These are phyloP conservation scores for Ophiosphaerella korrae DNA, from an alignment of 2,329 filamentous ascomycete genomes.

Conservation along the genomic window DNA sequence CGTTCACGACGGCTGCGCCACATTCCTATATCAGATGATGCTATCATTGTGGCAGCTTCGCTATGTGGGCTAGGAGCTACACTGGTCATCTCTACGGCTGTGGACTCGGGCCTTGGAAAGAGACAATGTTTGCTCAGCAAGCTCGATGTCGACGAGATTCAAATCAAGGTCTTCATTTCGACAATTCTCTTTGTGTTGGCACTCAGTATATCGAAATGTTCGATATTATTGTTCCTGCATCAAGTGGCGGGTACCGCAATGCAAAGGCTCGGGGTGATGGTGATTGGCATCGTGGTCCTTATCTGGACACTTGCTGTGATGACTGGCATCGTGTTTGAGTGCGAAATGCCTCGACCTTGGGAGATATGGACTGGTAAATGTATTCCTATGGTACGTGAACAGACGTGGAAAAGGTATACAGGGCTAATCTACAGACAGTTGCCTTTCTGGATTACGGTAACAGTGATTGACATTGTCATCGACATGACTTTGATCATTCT, in stretches of 20 bases:
- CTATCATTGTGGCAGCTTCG: slow-evolving; percentile 22
- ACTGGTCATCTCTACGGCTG: slow-evolving; percentile 25
- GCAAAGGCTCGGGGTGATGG: slow-evolving; percentile 17
- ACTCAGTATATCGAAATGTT: slow-evolving; percentile 30
- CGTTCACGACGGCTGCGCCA: slow-evolving; percentile 13
- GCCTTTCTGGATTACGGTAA: slow-evolving; percentile 30
- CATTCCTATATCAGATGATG: slow-evolving; percentile 23
- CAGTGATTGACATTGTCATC: slow-evolving; percentile 20
- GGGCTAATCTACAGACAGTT: slow-evolving; percentile 2
- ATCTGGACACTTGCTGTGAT: slow-evolving; percentile 27
- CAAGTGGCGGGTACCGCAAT: slow-evolving; percentile 18
- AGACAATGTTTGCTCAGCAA: slow-evolving; percentile 15
- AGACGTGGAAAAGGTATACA: background rate
- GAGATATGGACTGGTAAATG: slow-evolving; percentile 27
- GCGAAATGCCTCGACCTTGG: slow-evolving; percentile 33
- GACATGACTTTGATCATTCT: slow-evolving; percentile 24
- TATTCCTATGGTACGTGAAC: slow-evolving; percentile 24
- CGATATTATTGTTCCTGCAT: slow-evolving; percentile 25
- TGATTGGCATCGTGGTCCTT: slow-evolving; percentile 16
- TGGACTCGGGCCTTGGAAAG: slow-evolving; percentile 26
- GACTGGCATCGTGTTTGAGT: slow-evolving; percentile 27
- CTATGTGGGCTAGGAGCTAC: slow-evolving; percentile 30
- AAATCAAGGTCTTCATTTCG: slow-evolving; percentile 27
- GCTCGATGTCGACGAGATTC: slow-evolving; percentile 11
- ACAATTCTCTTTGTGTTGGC: slow-evolving; percentile 30